Evolutionary conservation across 2,329 filamentous ascomycete species (phyloP).

Genomic region (Trichoderma koningiopsis): DNA sequence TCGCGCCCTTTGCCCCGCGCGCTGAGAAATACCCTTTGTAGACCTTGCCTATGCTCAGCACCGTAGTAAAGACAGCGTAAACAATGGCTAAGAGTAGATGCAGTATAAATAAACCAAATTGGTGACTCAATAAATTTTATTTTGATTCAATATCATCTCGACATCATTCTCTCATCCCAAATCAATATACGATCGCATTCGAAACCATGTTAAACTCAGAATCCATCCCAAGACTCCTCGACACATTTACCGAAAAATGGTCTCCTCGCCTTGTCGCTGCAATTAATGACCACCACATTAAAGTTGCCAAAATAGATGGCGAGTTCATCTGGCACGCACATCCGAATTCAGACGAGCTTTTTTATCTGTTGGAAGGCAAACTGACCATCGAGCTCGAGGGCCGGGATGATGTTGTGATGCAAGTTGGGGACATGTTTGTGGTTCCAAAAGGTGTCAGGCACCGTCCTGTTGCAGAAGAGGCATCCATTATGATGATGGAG

Average conservation of each 20-base stretch:
- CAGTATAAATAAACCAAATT: background rate
- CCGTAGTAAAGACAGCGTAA: background rate
- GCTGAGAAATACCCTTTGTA: background rate
- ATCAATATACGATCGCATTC: background rate
- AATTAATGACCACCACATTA: slow-evolving; percentile 14
- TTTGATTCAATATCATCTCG: background rate
- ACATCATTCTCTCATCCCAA: background rate
- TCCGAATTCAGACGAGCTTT: slow-evolving; percentile 12
- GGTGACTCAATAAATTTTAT: background rate
- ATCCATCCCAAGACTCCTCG: slow-evolving; percentile 10
- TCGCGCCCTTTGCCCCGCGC: background rate
- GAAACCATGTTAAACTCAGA: slow-evolving; percentile 1
- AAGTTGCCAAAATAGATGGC: slow-evolving; percentile 13
- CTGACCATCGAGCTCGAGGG: slow-evolving; percentile 7
- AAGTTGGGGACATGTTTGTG: slow-evolving; percentile 9
- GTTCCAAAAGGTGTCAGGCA: slow-evolving; percentile 12
- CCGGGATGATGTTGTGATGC: slow-evolving; percentile 1
- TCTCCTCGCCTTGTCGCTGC: slow-evolving; percentile 12
- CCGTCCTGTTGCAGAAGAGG: slow-evolving; percentile 1
- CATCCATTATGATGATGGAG: background rate
- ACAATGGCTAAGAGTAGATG: background rate
- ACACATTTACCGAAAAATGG: slow-evolving; percentile 15
- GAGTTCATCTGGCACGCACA: slow-evolving; percentile 19
- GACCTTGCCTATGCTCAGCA: background rate
- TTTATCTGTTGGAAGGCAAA: slow-evolving; percentile 3